These are phyloP conservation scores for Apiospora hydei DNA, from an alignment of 2,329 filamentous ascomycete genomes.

Conservation along the genomic window DNA sequence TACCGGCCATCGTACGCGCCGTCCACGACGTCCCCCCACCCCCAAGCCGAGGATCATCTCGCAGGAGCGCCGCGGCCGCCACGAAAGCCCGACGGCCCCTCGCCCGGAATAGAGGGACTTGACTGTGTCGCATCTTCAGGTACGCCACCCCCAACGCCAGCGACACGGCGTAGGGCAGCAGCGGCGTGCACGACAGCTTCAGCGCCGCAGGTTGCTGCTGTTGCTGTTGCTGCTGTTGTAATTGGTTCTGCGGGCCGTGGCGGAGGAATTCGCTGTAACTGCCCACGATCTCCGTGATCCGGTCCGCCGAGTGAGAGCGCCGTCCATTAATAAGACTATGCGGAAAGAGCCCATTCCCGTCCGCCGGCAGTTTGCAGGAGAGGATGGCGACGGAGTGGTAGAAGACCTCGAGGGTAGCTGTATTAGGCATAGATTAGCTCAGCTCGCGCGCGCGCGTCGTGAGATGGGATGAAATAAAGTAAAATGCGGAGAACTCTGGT, in stretches of 20 bases:
- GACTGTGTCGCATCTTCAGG: constrained; percentile 68
- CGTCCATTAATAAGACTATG: constrained; percentile 61
- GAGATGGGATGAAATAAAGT: not conserved
- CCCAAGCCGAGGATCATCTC: constrained; percentile 36
- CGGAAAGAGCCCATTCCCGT: constrained; percentile 49
- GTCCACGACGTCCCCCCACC: constrained; percentile 67
- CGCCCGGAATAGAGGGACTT: constrained; percentile 63
- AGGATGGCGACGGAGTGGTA: constrained; percentile 71
- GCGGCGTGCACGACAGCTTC: constrained; percentile 56
- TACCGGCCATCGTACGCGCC: constrained; percentile 59
- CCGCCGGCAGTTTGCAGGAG: constrained; percentile 62
- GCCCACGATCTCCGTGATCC: constrained; percentile 62
- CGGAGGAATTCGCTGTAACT: constrained; percentile 48
- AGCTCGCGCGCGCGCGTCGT: no score
- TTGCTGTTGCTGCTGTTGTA: not conserved
- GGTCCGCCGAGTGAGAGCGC: constrained; percentile 63
- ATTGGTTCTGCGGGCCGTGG: not conserved
- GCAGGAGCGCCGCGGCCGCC: constrained; percentile 60
- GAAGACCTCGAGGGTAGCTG: constrained; percentile 67
- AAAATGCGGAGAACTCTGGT: no score
- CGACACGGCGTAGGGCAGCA: constrained; percentile 68
- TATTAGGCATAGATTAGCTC: constrained; percentile 32
- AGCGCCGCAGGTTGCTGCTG: constrained; percentile 41
- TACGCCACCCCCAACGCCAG: constrained; percentile 69
- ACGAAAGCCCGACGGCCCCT: constrained; percentile 63